A percentile compares a stretch with the other conserved stretches of the same genome.
These are phyloP conservation scores for Galeopsis tetrahit DNA, from an alignment of 257 asterid genomes.

Conservation along the genomic window DNA sequence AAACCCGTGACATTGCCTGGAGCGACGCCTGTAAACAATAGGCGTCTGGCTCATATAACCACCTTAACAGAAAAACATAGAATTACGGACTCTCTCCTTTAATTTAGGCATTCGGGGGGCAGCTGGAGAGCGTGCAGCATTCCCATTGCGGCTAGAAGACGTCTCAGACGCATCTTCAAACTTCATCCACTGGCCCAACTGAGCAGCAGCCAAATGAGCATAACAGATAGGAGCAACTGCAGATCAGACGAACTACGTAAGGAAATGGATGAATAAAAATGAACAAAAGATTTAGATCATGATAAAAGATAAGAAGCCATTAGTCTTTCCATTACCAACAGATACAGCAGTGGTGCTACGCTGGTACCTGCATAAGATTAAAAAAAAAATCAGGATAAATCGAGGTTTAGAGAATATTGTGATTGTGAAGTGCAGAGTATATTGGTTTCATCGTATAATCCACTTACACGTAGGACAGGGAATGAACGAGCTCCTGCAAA, in stretches of 20 bases:
- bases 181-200: slow-evolving; percentile 91
- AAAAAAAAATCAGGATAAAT: background rate
- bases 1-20: too few species aligned
- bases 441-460: background rate
- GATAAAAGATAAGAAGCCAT: background rate
- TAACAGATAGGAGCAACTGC: slow-evolving; percentile 92
- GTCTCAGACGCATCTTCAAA: slow-evolving; percentile 89
- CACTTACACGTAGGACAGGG: slow-evolving; percentile 88
- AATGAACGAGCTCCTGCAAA: slow-evolving; percentile 88
- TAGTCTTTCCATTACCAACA: slow-evolving; percentile 57
- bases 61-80: slow-evolving; percentile 79
- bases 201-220: slow-evolving; percentile 96
- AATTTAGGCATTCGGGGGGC: slow-evolving; percentile 79
- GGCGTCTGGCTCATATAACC: background rate
- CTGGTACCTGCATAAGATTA: slow-evolving; percentile 68
- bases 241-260: slow-evolving; percentile 9
- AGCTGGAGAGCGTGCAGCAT: slow-evolving; percentile 55
- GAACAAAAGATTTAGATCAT: background rate
- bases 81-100: slow-evolving; percentile 66
- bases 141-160: slow-evolving; percentile 80
- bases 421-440: background rate
- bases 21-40: background rate
- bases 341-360: slow-evolving; percentile 96
- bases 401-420: background rate
- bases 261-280: background rate